A percentile compares a stretch with the other conserved stretches of the same genome.
Evolutionary conservation across 805 yeast genomes (phyloP).

Genomic region (Suhomyces sp.): DNA sequence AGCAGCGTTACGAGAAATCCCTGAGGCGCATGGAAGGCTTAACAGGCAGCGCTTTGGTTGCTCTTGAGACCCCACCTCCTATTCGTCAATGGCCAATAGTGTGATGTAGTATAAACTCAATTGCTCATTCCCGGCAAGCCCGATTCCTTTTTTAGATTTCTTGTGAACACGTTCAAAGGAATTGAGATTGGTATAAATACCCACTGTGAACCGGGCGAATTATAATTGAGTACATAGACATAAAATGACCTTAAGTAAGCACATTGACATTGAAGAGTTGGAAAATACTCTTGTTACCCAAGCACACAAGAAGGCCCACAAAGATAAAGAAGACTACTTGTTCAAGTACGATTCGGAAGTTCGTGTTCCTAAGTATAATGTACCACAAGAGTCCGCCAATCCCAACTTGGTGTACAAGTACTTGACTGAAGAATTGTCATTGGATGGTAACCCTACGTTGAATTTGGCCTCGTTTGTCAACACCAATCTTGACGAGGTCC

Average conservation of each 20-base stretch:
- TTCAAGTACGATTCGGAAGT: constrained; percentile 28
- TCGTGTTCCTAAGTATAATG: constrained; percentile 53
- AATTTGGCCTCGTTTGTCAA: constrained; percentile 90
- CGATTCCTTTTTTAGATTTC: not conserved
- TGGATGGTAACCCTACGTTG: constrained; percentile 82
- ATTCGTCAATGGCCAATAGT: not conserved
- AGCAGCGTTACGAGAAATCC: not conserved
- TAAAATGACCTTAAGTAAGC: constrained; percentile 44
- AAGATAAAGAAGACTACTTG: constrained; percentile 28
- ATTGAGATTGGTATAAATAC: not conserved
- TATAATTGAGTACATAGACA: not conserved
- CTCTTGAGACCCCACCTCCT: not conserved
- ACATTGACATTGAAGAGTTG: constrained; percentile 44
- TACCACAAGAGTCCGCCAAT: constrained; percentile 57
- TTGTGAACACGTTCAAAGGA: not conserved
- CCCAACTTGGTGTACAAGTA: constrained; percentile 56
- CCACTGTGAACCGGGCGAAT: not conserved
- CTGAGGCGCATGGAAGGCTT: not conserved
- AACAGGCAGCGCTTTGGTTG: not conserved
- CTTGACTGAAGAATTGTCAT: constrained; percentile 67
- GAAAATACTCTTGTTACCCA: constrained; percentile 31
- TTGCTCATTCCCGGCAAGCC: not conserved
- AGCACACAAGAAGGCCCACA: constrained; percentile 17
- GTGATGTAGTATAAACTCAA: not conserved
- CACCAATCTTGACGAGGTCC: constrained; percentile 55